Percentiles rank a stretch among this genome's conserved stretches.
Evolutionary conservation across 306 rosid genomes (phyloP).

Genomic region (Datisca glomerata): DNA sequence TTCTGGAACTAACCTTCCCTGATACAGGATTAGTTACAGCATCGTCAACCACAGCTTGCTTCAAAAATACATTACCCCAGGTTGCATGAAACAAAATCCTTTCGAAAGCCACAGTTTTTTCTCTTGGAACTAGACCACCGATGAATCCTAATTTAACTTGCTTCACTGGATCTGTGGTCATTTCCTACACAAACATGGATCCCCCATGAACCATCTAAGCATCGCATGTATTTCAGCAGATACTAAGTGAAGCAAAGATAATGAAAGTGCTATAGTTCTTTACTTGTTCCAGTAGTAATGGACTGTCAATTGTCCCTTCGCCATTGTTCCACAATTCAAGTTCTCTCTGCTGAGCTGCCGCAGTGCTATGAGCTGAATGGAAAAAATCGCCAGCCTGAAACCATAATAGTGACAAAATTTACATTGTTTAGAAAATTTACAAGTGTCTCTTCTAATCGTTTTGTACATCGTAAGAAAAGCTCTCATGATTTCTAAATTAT

Average conservation of each 20-base stretch:
- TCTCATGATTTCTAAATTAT: too few relatives aligned
- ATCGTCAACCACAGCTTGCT: conserved; percentile 50
- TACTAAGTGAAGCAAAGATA: conserved; percentile 4
- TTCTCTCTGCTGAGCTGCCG: conserved; percentile 42
- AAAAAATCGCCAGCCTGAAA: conserved; percentile 74
- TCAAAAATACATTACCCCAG: conserved; percentile 72
- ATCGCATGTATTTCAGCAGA: conserved; percentile 5
- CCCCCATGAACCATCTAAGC: conserved; percentile 10
- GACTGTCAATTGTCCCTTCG: conserved; percentile 62
- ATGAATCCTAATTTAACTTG: conserved; percentile 60
- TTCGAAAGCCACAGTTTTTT: conserved; percentile 59
- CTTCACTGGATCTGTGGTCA: conserved; percentile 29
- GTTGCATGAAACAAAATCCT: conserved; percentile 72
- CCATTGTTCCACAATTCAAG: conserved; percentile 27
- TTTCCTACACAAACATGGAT: conserved; percentile 36
- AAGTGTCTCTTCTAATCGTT: too few relatives aligned
- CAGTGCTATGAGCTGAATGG: conserved; percentile 45
- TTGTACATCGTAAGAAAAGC: too few relatives aligned
- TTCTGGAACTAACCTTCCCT: conserved; percentile 52
- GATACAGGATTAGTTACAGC: conserved; percentile 62
- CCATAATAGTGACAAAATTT: too few relatives aligned
- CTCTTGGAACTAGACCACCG: conserved; percentile 72
- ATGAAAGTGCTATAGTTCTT: not conserved
- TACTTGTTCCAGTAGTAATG: conserved; percentile 36
- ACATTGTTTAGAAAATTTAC: too few relatives aligned